Evolutionary conservation across 345 rosid species (phyloP).

Genomic region (thale cress (Arabidopsis thaliana)): TAIR10.1 NC_003076.8:3126501-3127000

Average conservation of each 20-base stretch:
- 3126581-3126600: background rate
- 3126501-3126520: background rate
- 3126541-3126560: background rate
- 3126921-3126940: slow-evolving; percentile 24
- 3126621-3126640: background rate
- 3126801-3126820: background rate
- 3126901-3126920: slow-evolving; percentile 28
- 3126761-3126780: background rate
- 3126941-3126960: slow-evolving; percentile 31
- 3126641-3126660: background rate
- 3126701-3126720: background rate
- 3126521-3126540: background rate
- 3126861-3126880: slow-evolving; percentile 17
- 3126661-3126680: background rate
- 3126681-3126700: background rate
- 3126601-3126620: background rate
- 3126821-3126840: slow-evolving; percentile 1
- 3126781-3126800: slow-evolving; percentile 1
- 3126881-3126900: slow-evolving; percentile 27
- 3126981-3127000: slow-evolving; percentile 34
- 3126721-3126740: background rate
- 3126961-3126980: slow-evolving; percentile 36
- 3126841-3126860: background rate
- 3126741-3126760: background rate
- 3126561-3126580: background rate